Base-by-base conservation (phyloP, 176 grass and related monocot genomes). In the Guadua angustifolia region DNA sequence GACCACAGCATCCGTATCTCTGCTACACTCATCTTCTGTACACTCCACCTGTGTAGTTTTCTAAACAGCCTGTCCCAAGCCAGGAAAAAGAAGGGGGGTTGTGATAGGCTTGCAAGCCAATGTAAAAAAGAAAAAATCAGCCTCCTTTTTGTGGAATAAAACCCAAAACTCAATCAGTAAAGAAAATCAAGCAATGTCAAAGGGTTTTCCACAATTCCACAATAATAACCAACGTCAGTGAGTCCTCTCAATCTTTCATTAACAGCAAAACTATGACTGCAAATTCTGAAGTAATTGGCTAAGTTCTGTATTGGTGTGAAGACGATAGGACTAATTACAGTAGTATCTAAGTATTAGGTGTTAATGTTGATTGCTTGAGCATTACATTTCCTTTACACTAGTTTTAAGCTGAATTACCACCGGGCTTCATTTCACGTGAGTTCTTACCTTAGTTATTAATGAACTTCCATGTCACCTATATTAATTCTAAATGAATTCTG, bases 101-200 rank as follows among this genome's bases (percentile, higher is more conserved):
- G 35, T 36, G 35, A 36, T 36, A 36, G 1, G 35, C 35, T 36
- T 36, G 35, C 35, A 36, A 36, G 35, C 35, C 2, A 36, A 36
- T 4, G 4, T 36, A 3, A 2, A 36, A 36, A 36, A 36, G 35
- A 36, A 36, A 36, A 36, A 36, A 36, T 2, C 35, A 36, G 35
- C 35, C 35, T 36, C 35, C 35, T 36, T 36, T 36, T 36, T 4
- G 4, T 36, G 35, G 35, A 36, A 4, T 36, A 2, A 36, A 36
- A 36, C 35, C 35, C 35, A 78, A 56, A 78, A 65, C 9, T 71
- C 40, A 56, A 70, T 63, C 12, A 43, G 45, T 32, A 82, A n/a
- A 67, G 53, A 8, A 42, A 70, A 75, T 66, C 8, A 81, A 74
- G 43, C 26, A 24, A 43, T 42, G 36, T 16, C 18, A 33, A 57